Base-by-base conservation (phyloP, 805 yeast species). In the Yarrowia sp. region DNA sequence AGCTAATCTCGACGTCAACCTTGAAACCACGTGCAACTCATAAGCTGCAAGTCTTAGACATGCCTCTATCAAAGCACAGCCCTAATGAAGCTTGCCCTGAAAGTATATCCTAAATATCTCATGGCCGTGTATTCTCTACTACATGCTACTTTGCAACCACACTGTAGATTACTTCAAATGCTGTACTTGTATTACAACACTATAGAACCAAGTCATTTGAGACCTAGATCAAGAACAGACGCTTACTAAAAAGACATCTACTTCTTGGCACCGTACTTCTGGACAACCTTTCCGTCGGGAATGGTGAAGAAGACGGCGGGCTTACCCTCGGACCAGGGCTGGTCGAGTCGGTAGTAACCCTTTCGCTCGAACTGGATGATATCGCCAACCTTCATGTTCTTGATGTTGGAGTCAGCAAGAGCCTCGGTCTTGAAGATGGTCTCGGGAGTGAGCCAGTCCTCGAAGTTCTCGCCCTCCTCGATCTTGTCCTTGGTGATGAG, bases 291-390 rank as follows among this genome's bases (percentile, higher is more conserved):
- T 73, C 98, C 98, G 74, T 93, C 98, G 65, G 98, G 98, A 69
- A 93, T 90, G 67, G 97, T 87, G 78, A 88, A 93, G 80, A 93
- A 87, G 56, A 87, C 86, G 65, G 84, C 86, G 65, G 84, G 83
- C 68, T 83, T 78, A 63, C 85, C 88, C 63, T 81, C 83, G 32
- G 81, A 72, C 67, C 68, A 70, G 63, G 75, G 71, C 66, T 78
- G 67, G 68, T 93, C 98, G 65, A 92, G 80, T 73, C 94, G 84
- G 84, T 78, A 93, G 81, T 90, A 93, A 69, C 98, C 98, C 80
- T 93, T 93, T 81, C 98, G 88, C 78, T 93, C 98, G 68, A 93
- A 91, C 78, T 93, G 98, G 68, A 93, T 84, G 63, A 92, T 80
- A 68, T 90, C 97, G 67, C 96, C 97, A 68, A 79, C 87, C 78